Evolutionary conservation across 2,329 filamentous ascomycete genomes (phyloP), one percentile per base, ranked within the genome.

Genomic region (Phyllosticta citriasiana): DNA sequence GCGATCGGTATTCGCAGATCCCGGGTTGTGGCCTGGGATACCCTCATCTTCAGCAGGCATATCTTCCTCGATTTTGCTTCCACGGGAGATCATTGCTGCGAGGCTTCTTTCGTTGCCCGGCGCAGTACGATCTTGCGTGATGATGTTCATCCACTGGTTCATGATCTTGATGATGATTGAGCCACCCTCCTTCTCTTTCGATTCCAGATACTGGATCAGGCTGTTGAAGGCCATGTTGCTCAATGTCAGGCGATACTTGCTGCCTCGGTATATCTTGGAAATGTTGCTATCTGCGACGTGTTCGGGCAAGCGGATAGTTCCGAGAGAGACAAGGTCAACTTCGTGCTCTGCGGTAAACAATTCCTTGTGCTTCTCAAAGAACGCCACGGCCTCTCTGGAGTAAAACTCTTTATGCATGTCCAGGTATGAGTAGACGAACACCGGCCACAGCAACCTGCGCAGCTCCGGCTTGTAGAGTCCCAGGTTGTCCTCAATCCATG

Each of bases 391-490:
- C 62, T 96, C 90, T 50, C 84, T 83, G 1, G 83, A 77, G 67
- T 88, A 91, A 65, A 85, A 85, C 63, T 90, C 84, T 35, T 80
- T 80, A 27, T 95, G 82, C 60, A 97, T 82, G 62, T 90, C 86
- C 26, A 99, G 79, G 70, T 89, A 97, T 0, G 90, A 94, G 74
- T 99, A 96, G 57, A 97, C 89, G 69, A 97, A 97, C 0, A 95
- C 78, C 0, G 94, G 94, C 91, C 94, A 99, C 16, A 96, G 77
- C 3, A 97, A 79, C 66, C 95, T 91, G 62, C 85, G 83, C 2
- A 99, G 80, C 76, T 99, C 94, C 53, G 93, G 89, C 80, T 96
- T 96, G 82, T 97, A 97, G 27, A 97, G 82, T 65, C 97, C 93
- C 25, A 99, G 80, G 63, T 90, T 92, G 67, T 93, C 91, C 66